phyloP scores from a whole-genome alignment of 495 filamentous ascomycete species.

The Penicillium argentinense region DNA sequence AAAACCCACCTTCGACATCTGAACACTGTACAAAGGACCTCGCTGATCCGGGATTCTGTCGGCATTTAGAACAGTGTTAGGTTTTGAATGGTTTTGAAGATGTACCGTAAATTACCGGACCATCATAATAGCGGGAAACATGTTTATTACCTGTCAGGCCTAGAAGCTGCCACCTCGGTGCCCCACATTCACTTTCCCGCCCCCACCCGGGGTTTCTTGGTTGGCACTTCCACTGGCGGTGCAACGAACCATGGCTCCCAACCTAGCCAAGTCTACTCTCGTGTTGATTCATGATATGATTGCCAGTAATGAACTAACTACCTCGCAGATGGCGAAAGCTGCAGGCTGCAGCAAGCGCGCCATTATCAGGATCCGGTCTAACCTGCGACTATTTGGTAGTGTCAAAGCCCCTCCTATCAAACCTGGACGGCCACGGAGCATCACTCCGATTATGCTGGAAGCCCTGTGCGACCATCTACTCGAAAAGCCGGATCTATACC shows the following conservation, averaged over 20 bases:
- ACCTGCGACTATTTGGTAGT: constrained; percentile 25
- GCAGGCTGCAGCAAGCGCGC: too few species aligned
- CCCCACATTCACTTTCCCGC: too few species aligned
- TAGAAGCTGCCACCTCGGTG: not conserved
- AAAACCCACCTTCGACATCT: too few species aligned
- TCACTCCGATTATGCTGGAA: constrained; percentile 26
- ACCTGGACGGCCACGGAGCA: constrained; percentile 16
- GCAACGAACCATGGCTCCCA: too few species aligned
- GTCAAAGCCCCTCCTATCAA: constrained; percentile 22
- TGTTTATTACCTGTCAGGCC: not conserved
- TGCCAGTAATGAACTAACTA: not conserved
- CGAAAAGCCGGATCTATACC: constrained; percentile 38
- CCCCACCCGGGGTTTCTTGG: not conserved
- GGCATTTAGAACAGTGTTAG: too few species aligned
- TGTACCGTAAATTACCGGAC: not conserved
- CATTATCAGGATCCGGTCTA: constrained; percentile 28
- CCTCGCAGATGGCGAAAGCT: constrained; percentile 11
- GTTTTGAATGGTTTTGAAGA: not conserved
- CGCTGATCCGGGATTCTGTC: too few species aligned
- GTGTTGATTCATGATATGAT: not conserved
- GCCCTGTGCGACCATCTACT: constrained; percentile 30
- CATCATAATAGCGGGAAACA: not conserved
- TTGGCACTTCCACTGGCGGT: constrained; percentile 3
- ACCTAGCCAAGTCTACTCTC: not conserved
- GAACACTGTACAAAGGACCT: too few species aligned